These are phyloP conservation scores for Globisporangium recalcitrans DNA, from an alignment of 352 stramenopile genomes.

Conservation along the genomic window DNA sequence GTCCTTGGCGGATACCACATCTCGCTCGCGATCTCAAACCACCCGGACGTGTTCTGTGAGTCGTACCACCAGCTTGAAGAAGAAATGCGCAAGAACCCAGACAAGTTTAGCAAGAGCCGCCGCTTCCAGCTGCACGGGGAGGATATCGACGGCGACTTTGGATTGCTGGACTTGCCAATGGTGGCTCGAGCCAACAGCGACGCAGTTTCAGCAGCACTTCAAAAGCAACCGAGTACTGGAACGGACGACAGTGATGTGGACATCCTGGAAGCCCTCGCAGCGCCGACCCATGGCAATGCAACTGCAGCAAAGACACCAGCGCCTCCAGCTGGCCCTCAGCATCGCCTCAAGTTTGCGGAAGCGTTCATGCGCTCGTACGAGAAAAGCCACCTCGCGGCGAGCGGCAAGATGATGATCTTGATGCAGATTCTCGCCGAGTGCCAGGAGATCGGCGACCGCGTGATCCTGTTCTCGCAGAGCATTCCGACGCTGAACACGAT, in stretches of 20 bases:
- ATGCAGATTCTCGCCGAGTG: slow-evolving; percentile 74
- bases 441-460: slow-evolving; percentile 68
- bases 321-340: slow-evolving; percentile 6
- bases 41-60: slow-evolving; percentile 78
- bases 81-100: slow-evolving; percentile 30
- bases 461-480: slow-evolving; percentile 89
- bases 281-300: background rate
- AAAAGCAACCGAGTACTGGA: slow-evolving; percentile 4
- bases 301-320: background rate
- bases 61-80: slow-evolving; percentile 62
- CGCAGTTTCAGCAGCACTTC: background rate
- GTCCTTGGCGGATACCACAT: slow-evolving; percentile 85
- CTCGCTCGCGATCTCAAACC: slow-evolving; percentile 84
- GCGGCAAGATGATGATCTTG: slow-evolving; percentile 85
- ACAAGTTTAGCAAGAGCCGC: slow-evolving; percentile 24
- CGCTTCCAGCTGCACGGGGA: slow-evolving; percentile 34
- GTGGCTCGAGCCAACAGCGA: slow-evolving; percentile 2
- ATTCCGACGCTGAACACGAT: slow-evolving; percentile 83
- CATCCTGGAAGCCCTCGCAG: slow-evolving; percentile 33
- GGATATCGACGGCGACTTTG: slow-evolving; percentile 50
- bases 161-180: slow-evolving; percentile 19
- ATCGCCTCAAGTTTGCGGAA: slow-evolving; percentile 71
- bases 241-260: slow-evolving; percentile 39
- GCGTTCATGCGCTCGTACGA: slow-evolving; percentile 60
- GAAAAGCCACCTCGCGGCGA: slow-evolving; percentile 48